These are phyloP conservation scores for Aspergillus uvarum DNA, from an alignment of 2,329 filamentous ascomycete species.

Conservation along the genomic window DNA sequence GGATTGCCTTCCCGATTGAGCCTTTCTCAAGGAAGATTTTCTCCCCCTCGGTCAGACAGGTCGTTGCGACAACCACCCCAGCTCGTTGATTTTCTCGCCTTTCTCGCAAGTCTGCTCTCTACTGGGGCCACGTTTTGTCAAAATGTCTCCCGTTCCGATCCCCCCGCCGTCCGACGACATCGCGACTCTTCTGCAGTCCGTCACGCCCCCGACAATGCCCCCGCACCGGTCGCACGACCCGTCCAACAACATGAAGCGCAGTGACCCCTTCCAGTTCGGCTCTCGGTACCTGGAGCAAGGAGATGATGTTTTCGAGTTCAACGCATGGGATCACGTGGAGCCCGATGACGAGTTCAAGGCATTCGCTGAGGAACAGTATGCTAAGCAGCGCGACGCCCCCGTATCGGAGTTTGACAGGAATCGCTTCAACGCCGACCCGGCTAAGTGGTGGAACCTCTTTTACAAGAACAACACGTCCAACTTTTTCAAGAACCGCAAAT, in stretches of 20 bases:
- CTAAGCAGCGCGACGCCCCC: slow-evolving; percentile 78
- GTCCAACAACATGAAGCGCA: slow-evolving; percentile 76
- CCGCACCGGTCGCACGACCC: slow-evolving; percentile 68
- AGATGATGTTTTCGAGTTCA: slow-evolving; percentile 94
- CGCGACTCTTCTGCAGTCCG: slow-evolving; percentile 42
- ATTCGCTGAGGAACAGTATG: slow-evolving; percentile 81
- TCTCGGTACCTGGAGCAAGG: slow-evolving; percentile 78
- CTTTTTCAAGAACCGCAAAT: slow-evolving; percentile 98
- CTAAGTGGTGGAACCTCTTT: slow-evolving; percentile 97
- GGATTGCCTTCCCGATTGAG: not conserved
- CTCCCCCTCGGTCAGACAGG: not conserved
- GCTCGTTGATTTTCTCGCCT: not conserved
- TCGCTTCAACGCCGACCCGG: slow-evolving; percentile 85
- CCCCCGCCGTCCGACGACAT: slow-evolving; percentile 29
- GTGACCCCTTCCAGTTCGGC: slow-evolving; percentile 93
- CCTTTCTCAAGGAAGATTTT: not conserved
- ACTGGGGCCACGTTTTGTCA: not conserved
- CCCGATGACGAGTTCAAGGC: slow-evolving; percentile 84
- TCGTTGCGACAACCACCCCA: not conserved
- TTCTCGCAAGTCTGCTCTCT: not conserved
- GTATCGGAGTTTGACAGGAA: slow-evolving; percentile 90
- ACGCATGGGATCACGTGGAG: slow-evolving; percentile 98
- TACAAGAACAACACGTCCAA: slow-evolving; percentile 97
- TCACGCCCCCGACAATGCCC: slow-evolving; percentile 49
- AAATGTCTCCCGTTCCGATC: slow-evolving; percentile 13